A percentile compares a stretch with the other conserved stretches of the same genome.
Conservation (phyloP, 140 eudicot genomes). For the Erigeron philadelphicus region DNA sequence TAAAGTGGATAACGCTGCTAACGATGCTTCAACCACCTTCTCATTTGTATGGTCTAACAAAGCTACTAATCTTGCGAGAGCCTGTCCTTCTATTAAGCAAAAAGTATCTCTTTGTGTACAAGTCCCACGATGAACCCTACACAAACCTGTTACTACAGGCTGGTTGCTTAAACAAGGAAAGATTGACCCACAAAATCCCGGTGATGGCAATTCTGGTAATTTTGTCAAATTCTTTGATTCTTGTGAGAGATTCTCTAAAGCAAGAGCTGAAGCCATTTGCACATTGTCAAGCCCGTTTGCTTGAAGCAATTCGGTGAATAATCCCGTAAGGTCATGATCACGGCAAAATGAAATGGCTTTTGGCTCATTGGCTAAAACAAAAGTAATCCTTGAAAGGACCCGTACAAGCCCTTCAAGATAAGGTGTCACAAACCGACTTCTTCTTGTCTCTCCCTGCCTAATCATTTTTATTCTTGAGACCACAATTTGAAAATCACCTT, state of each 20-base stretch:
- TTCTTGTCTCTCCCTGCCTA: slow-evolving; percentile 75
- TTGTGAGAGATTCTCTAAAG: slow-evolving; percentile 64
- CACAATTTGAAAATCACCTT: slow-evolving; percentile 53
- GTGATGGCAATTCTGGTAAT: slow-evolving; percentile 50
- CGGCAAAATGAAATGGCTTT: slow-evolving; percentile 50
- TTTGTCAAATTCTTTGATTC: slow-evolving; percentile 55
- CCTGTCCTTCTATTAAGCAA: slow-evolving; percentile 76
- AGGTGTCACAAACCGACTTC: slow-evolving; percentile 76
- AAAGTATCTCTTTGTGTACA: slow-evolving; percentile 73
- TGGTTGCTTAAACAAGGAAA: slow-evolving; percentile 64
- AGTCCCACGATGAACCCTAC: slow-evolving; percentile 60
- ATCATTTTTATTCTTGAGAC: slow-evolving; percentile 55
- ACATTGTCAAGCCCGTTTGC: slow-evolving; percentile 77
- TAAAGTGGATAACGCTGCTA: slow-evolving; percentile 69
- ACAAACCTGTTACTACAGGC: slow-evolving; percentile 53
- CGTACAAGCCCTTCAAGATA: slow-evolving; percentile 86
- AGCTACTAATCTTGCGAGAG: slow-evolving; percentile 62
- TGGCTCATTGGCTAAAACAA: slow-evolving; percentile 56
- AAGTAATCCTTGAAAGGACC: slow-evolving; percentile 67
- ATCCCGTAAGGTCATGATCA: slow-evolving; percentile 46
- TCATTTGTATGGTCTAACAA: slow-evolving; percentile 74
- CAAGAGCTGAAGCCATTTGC: slow-evolving; percentile 74
- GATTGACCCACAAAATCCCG: slow-evolving; percentile 49
- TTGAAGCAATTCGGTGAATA: slow-evolving; percentile 69
- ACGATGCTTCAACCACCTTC: slow-evolving; percentile 73